Conservation (phyloP, 106 monocot genomes). For the Platanthera zijinensis region DNA sequence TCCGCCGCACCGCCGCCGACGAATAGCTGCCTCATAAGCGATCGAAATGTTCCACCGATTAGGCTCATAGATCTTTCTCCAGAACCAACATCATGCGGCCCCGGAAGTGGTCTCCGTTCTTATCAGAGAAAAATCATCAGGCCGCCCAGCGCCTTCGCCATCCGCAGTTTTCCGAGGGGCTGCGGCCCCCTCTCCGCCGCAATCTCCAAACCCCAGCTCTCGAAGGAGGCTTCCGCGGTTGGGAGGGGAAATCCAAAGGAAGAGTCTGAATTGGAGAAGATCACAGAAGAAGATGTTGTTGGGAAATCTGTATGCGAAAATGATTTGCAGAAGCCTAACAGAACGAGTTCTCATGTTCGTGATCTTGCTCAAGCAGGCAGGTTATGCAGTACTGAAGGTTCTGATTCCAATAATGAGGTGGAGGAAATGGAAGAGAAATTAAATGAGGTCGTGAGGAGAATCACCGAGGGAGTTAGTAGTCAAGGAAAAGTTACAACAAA, state of each 20-base stretch:
- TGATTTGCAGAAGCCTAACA: neutral
- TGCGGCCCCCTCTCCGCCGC: neutral
- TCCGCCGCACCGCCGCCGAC: too few relatives aligned
- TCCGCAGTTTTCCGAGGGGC: constrained; percentile 6
- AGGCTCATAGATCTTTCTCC: neutral
- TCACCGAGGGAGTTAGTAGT: neutral
- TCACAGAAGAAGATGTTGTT: too few relatives aligned
- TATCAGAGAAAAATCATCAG: neutral
- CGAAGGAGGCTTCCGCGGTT: neutral
- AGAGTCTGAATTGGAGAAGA: neutral
- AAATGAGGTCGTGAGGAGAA: neutral
- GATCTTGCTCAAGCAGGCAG: neutral
- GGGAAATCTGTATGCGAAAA: neutral
- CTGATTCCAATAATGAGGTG: neutral
- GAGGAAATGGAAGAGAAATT: neutral
- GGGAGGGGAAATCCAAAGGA: neutral
- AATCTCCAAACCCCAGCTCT: constrained; percentile 1
- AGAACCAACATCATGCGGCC: neutral
- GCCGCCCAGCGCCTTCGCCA: neutral
- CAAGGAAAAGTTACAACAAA: neutral
- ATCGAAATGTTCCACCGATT: neutral
- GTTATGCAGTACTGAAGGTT: neutral
- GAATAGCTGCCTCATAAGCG: too few relatives aligned
- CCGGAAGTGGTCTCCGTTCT: neutral
- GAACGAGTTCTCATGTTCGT: neutral